phyloP scores from a whole-genome alignment of 78 protist genomes.

The Bigelowiella natans region DNA sequence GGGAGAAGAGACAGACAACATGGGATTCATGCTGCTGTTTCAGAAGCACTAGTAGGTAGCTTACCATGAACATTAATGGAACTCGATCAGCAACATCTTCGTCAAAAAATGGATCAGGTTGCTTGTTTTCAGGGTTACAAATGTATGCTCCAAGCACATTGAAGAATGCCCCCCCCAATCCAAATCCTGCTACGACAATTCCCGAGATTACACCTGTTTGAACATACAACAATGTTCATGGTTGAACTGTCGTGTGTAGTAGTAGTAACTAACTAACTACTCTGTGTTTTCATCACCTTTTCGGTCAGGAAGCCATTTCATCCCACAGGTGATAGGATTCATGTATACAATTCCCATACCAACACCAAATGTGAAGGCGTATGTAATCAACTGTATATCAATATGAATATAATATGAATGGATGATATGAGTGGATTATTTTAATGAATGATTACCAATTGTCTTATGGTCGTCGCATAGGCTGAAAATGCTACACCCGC shows the following conservation, averaged over 20 bases:
- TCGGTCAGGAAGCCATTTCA: neutral
- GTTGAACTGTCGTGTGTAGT: too few species aligned
- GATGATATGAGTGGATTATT: neutral
- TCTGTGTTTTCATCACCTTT: too few species aligned
- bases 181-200: neutral
- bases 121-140: neutral
- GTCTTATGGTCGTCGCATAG: neutral
- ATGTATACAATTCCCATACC: neutral
- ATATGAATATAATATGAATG: neutral
- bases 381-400: neutral
- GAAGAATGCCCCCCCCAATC: neutral
- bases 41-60: neutral
- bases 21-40: neutral
- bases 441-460: neutral
- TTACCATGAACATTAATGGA: neutral
- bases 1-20: neutral
- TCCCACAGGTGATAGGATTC: neutral
- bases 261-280: too few species aligned
- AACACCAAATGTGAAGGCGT: neutral
- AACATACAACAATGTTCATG: too few species aligned
- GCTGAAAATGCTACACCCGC: neutral
- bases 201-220: neutral
- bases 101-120: neutral
- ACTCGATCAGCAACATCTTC: neutral
- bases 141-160: neutral